phyloP scores from a whole-genome alignment of 192 early-diverging fungal species.

The Coemansia erecta region DNA sequence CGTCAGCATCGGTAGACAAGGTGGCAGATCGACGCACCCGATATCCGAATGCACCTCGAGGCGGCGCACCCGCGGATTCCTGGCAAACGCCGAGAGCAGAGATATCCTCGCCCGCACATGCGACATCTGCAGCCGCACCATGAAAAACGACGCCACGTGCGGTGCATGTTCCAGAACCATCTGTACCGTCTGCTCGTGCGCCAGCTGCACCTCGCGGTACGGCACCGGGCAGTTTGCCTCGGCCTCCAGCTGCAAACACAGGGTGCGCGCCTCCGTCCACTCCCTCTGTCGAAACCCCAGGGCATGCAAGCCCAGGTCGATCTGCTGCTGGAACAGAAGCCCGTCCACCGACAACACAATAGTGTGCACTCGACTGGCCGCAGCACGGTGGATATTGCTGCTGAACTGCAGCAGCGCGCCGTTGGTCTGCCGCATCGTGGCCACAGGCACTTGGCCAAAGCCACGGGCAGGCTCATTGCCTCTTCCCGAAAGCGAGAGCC shows the following conservation, averaged over 20 bases:
- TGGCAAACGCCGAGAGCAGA: constrained; percentile 15
- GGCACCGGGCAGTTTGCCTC: neutral
- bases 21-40: constrained; percentile 17
- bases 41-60: constrained; percentile 30
- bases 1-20: constrained; percentile 15
- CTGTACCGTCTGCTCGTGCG: constrained; percentile 12
- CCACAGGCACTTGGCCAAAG: neutral
- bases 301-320: constrained; percentile 9
- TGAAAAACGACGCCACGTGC: constrained; percentile 15
- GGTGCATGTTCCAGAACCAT: constrained; percentile 21
- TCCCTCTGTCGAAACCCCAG: constrained; percentile 10
- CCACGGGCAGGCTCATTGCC: neutral
- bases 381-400: constrained; percentile 19
- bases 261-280: constrained; percentile 19
- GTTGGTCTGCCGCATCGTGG: constrained; percentile 15
- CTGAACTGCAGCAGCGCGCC: constrained; percentile 11
- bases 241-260: constrained; percentile 25
- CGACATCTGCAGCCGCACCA: constrained; percentile 8
- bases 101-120: constrained; percentile 9
- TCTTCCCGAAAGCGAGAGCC: constrained; percentile 1
- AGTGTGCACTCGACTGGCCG: constrained; percentile 9
- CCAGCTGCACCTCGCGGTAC: constrained; percentile 5
- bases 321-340: constrained; percentile 11
- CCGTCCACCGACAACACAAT: constrained; percentile 25
- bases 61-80: constrained; percentile 8